These are phyloP conservation scores for Erigeron philadelphicus DNA, from an alignment of 140 eudicot species.

Conservation along the genomic window DNA sequence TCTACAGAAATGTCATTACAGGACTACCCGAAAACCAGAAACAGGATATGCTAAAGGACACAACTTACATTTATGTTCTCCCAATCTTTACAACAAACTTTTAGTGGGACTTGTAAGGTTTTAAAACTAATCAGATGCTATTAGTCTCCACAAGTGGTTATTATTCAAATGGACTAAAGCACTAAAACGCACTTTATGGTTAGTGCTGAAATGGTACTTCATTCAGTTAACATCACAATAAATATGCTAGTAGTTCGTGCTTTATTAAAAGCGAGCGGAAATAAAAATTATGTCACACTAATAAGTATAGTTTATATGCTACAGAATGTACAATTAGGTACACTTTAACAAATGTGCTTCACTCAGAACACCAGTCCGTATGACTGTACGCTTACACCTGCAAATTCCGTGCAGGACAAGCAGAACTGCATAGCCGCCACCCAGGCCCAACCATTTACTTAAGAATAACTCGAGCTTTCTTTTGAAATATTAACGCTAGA, in stretches of 20 bases:
- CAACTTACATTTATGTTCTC: not conserved
- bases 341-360: not conserved
- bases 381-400: no score
- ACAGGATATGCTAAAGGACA: constrained; percentile 28
- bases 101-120: not conserved
- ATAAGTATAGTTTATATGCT: not conserved
- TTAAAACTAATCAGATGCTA: not conserved
- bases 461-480: no score
- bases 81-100: not conserved
- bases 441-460: no score
- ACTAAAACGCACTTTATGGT: not conserved
- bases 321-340: not conserved
- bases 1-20: constrained; percentile 14
- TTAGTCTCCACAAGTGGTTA: not conserved
- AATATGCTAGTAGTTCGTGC: not conserved
- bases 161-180: not conserved
- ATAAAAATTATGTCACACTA: not conserved
- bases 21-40: not conserved
- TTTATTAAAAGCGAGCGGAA: not conserved
- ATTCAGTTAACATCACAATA: no score
- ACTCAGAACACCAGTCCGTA: not conserved
- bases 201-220: not conserved
- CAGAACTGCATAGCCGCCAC: no score
- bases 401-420: no score
- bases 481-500: no score